Conservation (phyloP, 768 basidiomycete genomes). For the Collybiopsis luxurians region DNA sequence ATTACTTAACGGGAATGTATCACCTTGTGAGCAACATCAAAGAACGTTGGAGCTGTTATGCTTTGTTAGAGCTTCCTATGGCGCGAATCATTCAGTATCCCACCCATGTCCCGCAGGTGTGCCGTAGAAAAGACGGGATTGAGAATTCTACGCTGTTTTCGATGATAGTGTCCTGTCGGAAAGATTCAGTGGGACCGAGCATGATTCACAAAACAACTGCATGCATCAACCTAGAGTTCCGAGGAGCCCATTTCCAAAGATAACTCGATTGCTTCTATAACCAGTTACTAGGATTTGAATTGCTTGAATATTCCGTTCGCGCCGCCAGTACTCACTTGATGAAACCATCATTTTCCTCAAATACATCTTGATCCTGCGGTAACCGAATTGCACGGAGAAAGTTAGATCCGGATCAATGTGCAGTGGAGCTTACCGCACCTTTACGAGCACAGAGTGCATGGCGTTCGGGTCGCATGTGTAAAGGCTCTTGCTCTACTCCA, state of each 20-base stretch:
- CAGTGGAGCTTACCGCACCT: neutral
- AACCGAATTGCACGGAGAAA: too few relatives aligned
- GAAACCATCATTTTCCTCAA: neutral
- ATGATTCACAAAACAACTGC: neutral
- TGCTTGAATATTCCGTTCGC: neutral
- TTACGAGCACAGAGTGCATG: constrained; percentile 4
- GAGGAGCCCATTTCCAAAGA: constrained; percentile 2
- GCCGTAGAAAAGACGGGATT: constrained; percentile 32
- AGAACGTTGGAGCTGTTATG: neutral
- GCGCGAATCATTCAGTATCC: constrained; percentile 5
- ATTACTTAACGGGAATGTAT: too few relatives aligned
- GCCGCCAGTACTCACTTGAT: neutral
- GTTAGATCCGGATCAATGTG: too few relatives aligned
- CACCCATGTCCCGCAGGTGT: constrained; percentile 28
- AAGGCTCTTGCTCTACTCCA: neutral
- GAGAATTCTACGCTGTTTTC: constrained; percentile 31
- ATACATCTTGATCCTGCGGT: neutral
- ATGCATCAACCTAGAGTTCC: neutral
- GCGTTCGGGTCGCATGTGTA: constrained; percentile 2
- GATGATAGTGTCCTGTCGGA: constrained; percentile 20
- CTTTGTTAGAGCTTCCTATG: neutral
- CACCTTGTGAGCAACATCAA: neutral
- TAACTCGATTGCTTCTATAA: neutral
- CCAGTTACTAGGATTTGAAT: neutral
- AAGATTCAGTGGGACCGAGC: neutral